Base-by-base conservation (phyloP, 2,329 filamentous ascomycete species). In the Cladorrhinum sp. region DNA sequence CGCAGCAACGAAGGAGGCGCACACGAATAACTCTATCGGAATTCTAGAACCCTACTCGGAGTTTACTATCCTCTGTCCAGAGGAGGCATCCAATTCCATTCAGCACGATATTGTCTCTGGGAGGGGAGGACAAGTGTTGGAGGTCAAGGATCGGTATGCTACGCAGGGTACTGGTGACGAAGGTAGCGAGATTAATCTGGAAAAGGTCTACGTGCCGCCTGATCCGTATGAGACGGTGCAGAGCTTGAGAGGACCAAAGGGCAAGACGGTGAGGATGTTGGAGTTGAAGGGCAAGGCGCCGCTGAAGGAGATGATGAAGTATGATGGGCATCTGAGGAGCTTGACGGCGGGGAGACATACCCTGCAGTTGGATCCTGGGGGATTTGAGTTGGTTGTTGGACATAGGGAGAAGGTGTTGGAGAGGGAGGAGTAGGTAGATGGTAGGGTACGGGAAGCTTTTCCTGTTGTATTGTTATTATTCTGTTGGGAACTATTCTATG, bases 11-110 rank as follows among this genome's bases (percentile, higher is more conserved):
- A 83, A 84, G 55, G 80, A 85, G 18, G 85, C 87, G 0, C 80
- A 85, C 59, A 76, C 81, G 9, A 74, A 76, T 26, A 71, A 77
- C 2, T 77, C 79, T 2, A 83, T 92, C 1, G 82, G 83, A 1
- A 79, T 99, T 42, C 89, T 98, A 77, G 95, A 99, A 71, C 95
- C 95, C 1, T 90, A 99, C 58, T 97, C 98, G 92, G 87, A 88
- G 62, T 91, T 91, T 4, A 86, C 88, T 57, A 96, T 99, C 70
- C 87, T 86, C 66, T 92, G 95, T 55, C 91, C 95, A 56, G 94
- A 97, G 74, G 82, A 83, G 5, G 87, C 85, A 6, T 87, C 96
- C 1, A 92, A 93, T 3, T 84, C 84, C 3, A 90, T 99, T 9
- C 87, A 94, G 18, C 90, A 93, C 64, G 91, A 96, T 70, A 84